Conservation (phyloP, 179 eudicot genomes). For the Silene noctiflora region DNA sequence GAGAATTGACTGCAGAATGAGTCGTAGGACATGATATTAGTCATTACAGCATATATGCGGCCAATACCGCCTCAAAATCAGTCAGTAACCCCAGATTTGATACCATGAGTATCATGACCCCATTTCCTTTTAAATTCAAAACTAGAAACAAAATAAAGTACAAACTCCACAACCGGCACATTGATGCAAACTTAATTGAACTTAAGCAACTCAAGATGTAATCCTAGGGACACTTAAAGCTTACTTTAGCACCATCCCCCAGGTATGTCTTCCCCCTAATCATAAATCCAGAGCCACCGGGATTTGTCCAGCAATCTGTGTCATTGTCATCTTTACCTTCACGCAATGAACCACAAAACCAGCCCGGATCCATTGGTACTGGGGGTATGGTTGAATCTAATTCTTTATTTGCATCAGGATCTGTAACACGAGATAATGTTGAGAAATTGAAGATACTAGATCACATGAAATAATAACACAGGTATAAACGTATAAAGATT, state of each 20-base stretch:
- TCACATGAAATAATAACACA: neutral
- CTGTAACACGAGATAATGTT: constrained; percentile 33
- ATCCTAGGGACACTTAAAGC: constrained; percentile 19
- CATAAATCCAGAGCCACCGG: constrained; percentile 80
- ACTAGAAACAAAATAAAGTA: neutral
- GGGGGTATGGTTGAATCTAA: constrained; percentile 54
- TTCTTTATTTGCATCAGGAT: constrained; percentile 39
- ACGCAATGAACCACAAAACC: constrained; percentile 59
- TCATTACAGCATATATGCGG: neutral
- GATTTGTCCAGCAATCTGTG: constrained; percentile 84
- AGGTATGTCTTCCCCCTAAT: constrained; percentile 88
- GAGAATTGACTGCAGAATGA: neutral
- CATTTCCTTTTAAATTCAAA: neutral
- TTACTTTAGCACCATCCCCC: constrained; percentile 67
- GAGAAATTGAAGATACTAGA: constrained; percentile 6
- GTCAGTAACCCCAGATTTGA: neutral
- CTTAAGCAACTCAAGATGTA: neutral
- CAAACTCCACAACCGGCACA: neutral
- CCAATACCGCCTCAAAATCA: neutral
- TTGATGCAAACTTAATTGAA: neutral
- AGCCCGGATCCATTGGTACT: constrained; percentile 47
- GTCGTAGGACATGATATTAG: neutral
- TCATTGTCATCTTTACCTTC: constrained; percentile 70
- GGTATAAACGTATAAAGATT: constrained; percentile 3
- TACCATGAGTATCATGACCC: neutral